Base-by-base conservation (phyloP, 2,329 filamentous ascomycete species). In the Chalara sp. region DNA sequence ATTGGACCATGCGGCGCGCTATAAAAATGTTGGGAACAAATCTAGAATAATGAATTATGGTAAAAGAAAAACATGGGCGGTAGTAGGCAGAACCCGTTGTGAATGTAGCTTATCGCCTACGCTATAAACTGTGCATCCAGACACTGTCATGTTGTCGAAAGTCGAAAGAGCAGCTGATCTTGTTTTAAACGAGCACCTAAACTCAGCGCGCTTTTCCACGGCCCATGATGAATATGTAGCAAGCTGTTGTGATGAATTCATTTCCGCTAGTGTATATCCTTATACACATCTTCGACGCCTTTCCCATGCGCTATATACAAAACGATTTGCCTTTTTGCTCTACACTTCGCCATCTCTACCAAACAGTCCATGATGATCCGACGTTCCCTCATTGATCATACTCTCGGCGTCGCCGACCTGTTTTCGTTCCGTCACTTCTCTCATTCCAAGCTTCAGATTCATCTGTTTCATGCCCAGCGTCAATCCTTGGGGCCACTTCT, bases 401-500 rank as follows among this genome's bases (percentile, higher is more conserved):
- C 81, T 83, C 70, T 89, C 88, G 50, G 84, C 84, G 72, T 96
- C 91, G 56, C 90, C 91, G 50, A 96, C 91, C 72, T 96, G 91
- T 69, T 87, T 86, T 58, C 91, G 78, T 72, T 92, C 89, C 53
- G 87, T 88, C 53, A 96, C 78, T 70, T 96, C 91, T 56, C 59
- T 72, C 58, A 75, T 78, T 62, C 80, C 83, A 59, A 88, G 78
- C 65, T 89, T 83, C 64, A 85, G 81, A 70, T 84, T 71, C 63
- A 71, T 71, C 62, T 71, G 75, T 61, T 68, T 82, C 47, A 78
- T 70, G 61, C 76, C 67, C 65, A 59, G 63, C 63, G 81, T 75
- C 81, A 85, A 78, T 84, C 81, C 83, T 83, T 76, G 82, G 70
- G 76, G 72, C 65, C 69, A 66, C 62, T 53, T 43, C 51, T 62